phyloP scores from a whole-genome alignment of 345 rosid genomes.

The Linum lewisii region DNA sequence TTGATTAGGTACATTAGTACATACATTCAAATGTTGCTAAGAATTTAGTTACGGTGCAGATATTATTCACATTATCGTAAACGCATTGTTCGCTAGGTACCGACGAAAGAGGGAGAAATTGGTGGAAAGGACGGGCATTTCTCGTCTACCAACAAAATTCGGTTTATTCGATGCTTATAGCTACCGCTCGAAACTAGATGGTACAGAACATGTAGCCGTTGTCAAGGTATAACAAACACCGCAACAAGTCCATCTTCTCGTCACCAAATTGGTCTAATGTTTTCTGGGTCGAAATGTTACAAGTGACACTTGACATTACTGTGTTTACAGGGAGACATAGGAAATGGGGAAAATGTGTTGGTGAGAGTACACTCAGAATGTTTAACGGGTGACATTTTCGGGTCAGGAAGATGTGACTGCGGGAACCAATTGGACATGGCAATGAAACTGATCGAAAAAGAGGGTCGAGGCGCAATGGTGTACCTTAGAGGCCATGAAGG shows the following conservation, averaged over 20 bases:
- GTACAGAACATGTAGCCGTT: slow-evolving; percentile 64
- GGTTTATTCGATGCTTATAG: slow-evolving; percentile 66
- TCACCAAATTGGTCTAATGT: not conserved
- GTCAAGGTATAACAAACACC: slow-evolving; percentile 41
- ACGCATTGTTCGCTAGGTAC: slow-evolving; percentile 29
- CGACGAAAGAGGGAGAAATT: slow-evolving; percentile 72
- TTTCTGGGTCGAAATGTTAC: not conserved
- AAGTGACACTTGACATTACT: slow-evolving; percentile 6
- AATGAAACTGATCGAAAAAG: slow-evolving; percentile 59
- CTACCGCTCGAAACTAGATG: slow-evolving; percentile 65
- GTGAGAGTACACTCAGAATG: slow-evolving; percentile 92
- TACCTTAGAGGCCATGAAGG: slow-evolving; percentile 93
- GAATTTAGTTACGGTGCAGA: not conserved
- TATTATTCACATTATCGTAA: not conserved
- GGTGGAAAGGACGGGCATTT: slow-evolving; percentile 54
- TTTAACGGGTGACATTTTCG: slow-evolving; percentile 75
- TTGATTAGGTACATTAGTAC: slow-evolving; percentile 43
- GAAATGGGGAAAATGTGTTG: slow-evolving; percentile 69
- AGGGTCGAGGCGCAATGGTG: slow-evolving; percentile 60
- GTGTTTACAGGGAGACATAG: slow-evolving; percentile 48
- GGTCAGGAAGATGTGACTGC: slow-evolving; percentile 80
- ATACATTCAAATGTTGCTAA: not conserved
- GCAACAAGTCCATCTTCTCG: not conserved
- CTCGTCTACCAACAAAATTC: slow-evolving; percentile 74
- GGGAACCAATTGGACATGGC: slow-evolving; percentile 76